Conservation (phyloP, 78 protist species). For the Dictyostelium citrinum region DNA sequence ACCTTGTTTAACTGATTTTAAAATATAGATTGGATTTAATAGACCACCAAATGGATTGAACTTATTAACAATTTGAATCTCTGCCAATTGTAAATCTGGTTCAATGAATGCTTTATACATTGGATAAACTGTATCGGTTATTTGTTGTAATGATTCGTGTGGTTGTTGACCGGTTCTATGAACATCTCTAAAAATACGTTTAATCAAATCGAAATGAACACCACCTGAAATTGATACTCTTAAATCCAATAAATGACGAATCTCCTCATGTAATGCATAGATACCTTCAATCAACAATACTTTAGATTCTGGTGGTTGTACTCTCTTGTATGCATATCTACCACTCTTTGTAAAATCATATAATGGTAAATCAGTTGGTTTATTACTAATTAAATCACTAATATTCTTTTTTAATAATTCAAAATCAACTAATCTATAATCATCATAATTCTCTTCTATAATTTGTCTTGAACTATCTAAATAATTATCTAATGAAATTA, state of each 20-base stretch:
- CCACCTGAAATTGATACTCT: constrained; percentile 82
- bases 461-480: constrained; percentile 79
- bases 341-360: constrained; percentile 81
- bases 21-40: constrained; percentile 66
- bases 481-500: constrained; percentile 84
- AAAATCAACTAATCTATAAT: constrained; percentile 77
- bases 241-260: constrained; percentile 79
- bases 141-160: constrained; percentile 80
- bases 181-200: constrained; percentile 82
- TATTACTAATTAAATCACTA: constrained; percentile 35
- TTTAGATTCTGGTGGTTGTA: constrained; percentile 62
- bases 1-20: constrained; percentile 52
- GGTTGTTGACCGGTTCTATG: constrained; percentile 81
- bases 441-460: constrained; percentile 85
- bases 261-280: constrained; percentile 76
- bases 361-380: constrained; percentile 75
- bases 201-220: constrained; percentile 82
- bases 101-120: constrained; percentile 88
- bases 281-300: constrained; percentile 82
- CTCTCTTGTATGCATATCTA: constrained; percentile 72
- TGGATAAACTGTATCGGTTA: constrained; percentile 84
- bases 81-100: constrained; percentile 76
- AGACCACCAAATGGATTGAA: constrained; percentile 80
- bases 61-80: constrained; percentile 66
- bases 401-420: constrained; percentile 78